Evolutionary conservation across 257 asterid species (phyloP).

Genomic region (Solanum arcanum): DNA sequence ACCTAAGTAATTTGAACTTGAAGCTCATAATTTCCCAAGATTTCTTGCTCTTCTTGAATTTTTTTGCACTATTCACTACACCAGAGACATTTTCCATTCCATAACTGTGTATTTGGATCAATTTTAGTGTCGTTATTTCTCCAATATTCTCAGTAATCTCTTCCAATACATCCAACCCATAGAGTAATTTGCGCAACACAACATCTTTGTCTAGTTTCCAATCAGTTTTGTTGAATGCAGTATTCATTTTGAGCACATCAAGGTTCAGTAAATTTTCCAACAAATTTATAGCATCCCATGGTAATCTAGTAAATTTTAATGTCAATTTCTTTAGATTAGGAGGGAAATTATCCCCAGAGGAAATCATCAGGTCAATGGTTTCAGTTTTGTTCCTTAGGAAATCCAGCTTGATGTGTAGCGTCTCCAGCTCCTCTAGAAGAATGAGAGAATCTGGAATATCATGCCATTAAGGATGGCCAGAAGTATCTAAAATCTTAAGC

Average conservation of each 20-base stretch:
- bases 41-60: too few relatives aligned
- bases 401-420: fast-evolving
- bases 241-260: background rate
- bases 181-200: background rate
- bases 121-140: too few relatives aligned
- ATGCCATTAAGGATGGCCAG: fast-evolving
- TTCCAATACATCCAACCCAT: too few relatives aligned
- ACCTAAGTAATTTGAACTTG: too few relatives aligned
- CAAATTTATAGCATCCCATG: background rate
- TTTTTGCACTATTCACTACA: too few relatives aligned
- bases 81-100: too few relatives aligned
- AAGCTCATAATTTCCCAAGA: too few relatives aligned
- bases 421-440: background rate
- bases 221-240: fast-evolving
- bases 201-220: background rate
- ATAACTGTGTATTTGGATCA: too few relatives aligned
- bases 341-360: background rate
- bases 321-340: background rate
- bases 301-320: background rate
- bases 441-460: background rate
- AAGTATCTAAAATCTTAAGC: too few relatives aligned
- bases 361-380: too few relatives aligned
- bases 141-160: too few relatives aligned
- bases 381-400: too few relatives aligned
- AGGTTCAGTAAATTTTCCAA: background rate